These are phyloP conservation scores for Claviceps arundinis DNA, from an alignment of 2,329 filamentous ascomycete genomes.

Conservation along the genomic window DNA sequence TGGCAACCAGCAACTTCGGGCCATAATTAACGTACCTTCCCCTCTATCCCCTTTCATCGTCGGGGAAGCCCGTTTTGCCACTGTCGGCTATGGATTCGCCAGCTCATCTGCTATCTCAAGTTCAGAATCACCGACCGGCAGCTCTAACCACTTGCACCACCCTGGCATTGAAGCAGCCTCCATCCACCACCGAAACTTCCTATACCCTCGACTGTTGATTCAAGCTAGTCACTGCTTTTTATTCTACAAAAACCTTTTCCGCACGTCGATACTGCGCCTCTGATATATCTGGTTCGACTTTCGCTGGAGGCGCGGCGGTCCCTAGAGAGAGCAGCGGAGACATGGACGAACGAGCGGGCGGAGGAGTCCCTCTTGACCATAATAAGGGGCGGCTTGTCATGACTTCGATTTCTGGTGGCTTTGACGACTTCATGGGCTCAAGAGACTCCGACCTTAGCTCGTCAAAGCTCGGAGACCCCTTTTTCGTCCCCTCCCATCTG, in stretches of 20 bases:
- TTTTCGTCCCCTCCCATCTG: conserved; percentile 80
- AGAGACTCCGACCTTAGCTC: conserved; percentile 15
- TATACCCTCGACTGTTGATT: conserved; percentile 21
- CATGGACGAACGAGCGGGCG: conserved; percentile 22
- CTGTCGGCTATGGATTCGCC: conserved; percentile 12
- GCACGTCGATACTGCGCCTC: conserved; percentile 12
- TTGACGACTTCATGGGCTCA: conserved; percentile 32
- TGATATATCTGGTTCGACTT: conserved; percentile 6
- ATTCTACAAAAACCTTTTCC: conserved; percentile 18
- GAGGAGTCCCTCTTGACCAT: conserved; percentile 8
- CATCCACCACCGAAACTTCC: conserved; percentile 5
- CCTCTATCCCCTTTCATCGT: background rate
- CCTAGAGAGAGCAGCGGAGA: conserved; percentile 8
- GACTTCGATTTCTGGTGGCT: conserved; percentile 35
- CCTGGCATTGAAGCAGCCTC: conserved; percentile 6
- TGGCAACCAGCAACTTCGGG: background rate
- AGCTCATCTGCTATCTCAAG: conserved; percentile 14
- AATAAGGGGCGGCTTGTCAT: conserved; percentile 19
- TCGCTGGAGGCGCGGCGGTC: conserved; percentile 3
- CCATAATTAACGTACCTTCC: conserved; percentile 1
- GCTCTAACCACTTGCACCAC: conserved; percentile 5
- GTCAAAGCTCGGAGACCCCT: conserved; percentile 26
- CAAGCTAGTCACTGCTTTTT: conserved; percentile 30
- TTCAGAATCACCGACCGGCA: conserved; percentile 12
- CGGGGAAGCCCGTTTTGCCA: background rate